Evolutionary conservation across 257 asterid genomes (phyloP).

Genomic region (Rubia yunnanensis): DNA sequence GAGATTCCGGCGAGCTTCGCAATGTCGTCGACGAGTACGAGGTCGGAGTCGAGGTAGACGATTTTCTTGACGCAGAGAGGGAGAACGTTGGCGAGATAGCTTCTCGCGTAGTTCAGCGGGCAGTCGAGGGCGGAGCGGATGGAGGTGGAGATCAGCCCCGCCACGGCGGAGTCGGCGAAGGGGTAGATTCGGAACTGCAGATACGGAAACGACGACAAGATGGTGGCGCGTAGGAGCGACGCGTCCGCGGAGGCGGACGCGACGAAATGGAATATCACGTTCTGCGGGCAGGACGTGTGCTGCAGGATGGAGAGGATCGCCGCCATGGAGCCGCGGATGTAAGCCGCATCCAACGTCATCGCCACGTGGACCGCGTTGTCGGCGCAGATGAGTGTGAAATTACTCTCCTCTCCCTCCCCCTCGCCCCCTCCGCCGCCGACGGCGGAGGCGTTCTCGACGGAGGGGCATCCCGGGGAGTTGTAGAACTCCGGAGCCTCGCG

Average conservation of each 20-base stretch:
- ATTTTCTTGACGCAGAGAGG: slow-evolving; percentile 65
- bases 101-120: slow-evolving; percentile 85
- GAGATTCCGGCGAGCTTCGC: slow-evolving; percentile 53
- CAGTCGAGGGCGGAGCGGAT: slow-evolving; percentile 94
- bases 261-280: slow-evolving; percentile 61
- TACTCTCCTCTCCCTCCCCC: neutral
- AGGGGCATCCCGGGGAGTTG: slow-evolving; percentile 54
- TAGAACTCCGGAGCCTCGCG: slow-evolving; percentile 89
- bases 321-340: slow-evolving; percentile 91
- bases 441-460: slow-evolving; percentile 6
- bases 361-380: slow-evolving; percentile 62
- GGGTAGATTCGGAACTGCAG: slow-evolving; percentile 47
- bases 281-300: slow-evolving; percentile 83
- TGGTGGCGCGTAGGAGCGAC: slow-evolving; percentile 37
- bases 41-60: slow-evolving; percentile 82
- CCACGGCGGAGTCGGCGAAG: slow-evolving; percentile 48
- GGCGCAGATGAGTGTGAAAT: slow-evolving; percentile 39
- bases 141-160: slow-evolving; percentile 79
- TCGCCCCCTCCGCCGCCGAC: neutral
- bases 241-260: slow-evolving; percentile 52
- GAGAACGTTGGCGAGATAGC: slow-evolving; percentile 65
- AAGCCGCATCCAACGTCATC: slow-evolving; percentile 75
- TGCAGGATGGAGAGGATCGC: slow-evolving; percentile 76
- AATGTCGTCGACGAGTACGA: slow-evolving; percentile 79
- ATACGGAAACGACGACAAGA: slow-evolving; percentile 63